Evolutionary conservation across 169 alveolate genomes (phyloP), one percentile per base, ranked within the genome.

Genomic region (Plasmodium gonderi): DNA sequence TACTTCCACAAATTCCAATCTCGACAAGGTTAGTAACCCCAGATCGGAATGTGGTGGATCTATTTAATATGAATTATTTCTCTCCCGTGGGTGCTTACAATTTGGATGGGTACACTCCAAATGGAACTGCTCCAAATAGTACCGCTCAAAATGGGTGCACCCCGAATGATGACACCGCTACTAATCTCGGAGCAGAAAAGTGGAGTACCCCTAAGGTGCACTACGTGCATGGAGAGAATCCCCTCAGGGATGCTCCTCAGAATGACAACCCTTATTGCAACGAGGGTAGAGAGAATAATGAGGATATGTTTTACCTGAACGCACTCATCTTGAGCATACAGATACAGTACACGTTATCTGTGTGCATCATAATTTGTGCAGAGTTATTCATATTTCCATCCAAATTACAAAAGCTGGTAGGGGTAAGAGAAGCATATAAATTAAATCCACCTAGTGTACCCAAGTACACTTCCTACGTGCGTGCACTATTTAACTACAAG

Each of bases 291-390:
- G 51, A 75, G 42, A 85, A 85, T 47, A 75, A 51, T 44, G 93
- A 87, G 23, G 93, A 87, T 20, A 74, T 87, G 87, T 87, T 87
- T 78, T 75, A 75, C 44, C 65, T 87, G 5, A 81, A 87, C 36
- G 93, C 93, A 5, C 87, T 87, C 5, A 33, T 87, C 12, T 60
- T 87, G 51, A 87, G 93, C 79, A 87, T 87, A 87, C 93, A 87
- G 49, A 75, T 87, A 49, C 93, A 87, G 36, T 87, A 87, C 45
- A 87, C 89, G 1, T 51, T 87, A 42, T 87, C 93, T 12, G 79
- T 87, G 31, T 75, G 79, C 26, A 75, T 87, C n/a, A 87, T 87
- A 36, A 49, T 87, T 0, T 87, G 93, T 14, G 78, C 93, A 2
- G 93, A 87, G 29, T 60, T 87, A 26, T 87, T 87, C 47, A 87